Conservation (phyloP, 2,329 filamentous ascomycete species). For the Colletotrichum aenigma region DNA sequence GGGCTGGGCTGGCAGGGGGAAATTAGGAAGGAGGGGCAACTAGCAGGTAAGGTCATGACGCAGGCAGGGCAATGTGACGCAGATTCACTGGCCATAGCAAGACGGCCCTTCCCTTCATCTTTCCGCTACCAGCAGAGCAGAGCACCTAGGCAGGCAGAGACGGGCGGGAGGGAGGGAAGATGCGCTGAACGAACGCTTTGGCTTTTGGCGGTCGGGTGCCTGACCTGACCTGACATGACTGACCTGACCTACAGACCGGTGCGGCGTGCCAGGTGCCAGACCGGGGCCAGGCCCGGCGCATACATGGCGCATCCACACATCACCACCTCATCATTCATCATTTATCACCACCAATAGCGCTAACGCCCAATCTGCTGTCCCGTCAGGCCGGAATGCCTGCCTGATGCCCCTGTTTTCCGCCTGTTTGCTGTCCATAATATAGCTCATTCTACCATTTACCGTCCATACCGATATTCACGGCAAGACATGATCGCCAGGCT, state of each 20-base stretch:
- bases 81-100: conserved; percentile 4
- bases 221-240: neutral
- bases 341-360: conserved; percentile 9
- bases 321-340: conserved; percentile 12
- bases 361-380: neutral
- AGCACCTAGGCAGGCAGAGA: neutral
- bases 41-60: conserved; percentile 19
- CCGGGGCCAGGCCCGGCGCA: neutral
- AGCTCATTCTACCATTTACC: neutral
- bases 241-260: neutral
- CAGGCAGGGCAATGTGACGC: conserved; percentile 19
- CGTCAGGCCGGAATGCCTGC: conserved; percentile 4
- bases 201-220: neutral
- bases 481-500: neutral
- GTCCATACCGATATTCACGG: neutral
- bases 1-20: conserved; percentile 14
- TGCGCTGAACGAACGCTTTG: neutral
- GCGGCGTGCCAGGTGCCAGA: neutral
- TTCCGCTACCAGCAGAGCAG: neutral
- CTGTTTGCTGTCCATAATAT: neutral
- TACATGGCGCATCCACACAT: neutral
- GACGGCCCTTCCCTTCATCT: neutral
- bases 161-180: neutral
- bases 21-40: conserved; percentile 23
- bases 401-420: neutral